Evolutionary conservation across 345 rosid genomes (phyloP), one percentile per base, ranked within the genome.

Genomic region (Odontarrhena argentea): DNA sequence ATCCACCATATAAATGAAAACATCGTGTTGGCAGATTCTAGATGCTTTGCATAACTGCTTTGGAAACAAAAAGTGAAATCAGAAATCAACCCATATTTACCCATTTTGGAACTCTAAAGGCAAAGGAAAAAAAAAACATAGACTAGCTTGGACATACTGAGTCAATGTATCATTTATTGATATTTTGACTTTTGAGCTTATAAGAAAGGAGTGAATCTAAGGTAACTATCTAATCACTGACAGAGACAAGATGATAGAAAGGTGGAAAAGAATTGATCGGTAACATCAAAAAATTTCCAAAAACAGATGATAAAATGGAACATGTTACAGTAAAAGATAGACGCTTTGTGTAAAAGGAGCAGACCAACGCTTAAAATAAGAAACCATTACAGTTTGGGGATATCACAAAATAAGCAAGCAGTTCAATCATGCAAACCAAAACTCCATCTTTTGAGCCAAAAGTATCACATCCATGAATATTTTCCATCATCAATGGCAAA

Each of bases 1-100:
- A 91, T 88, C 99, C 99, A 94, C 99, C 99, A 94, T 63, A 94
- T 75, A 80, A 94, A 94, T 1, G 97, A 94, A 70, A 94, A 87
- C 91, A 94, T 85, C n/a, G 99, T 91, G 71, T 91, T 94, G 36
- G 96, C 97, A 55, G 99, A 88, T 75, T 88, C 99, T 74, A 94
- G 79, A 78, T 94, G 92, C 83, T 94, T 94, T 2, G 96, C 88
- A 60, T 82, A 79, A 65, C 86, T 88, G 76, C 82, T 58, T 82
- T 45, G 49, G 67, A 32, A 22, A 69, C 26, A 30, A 10, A 7
- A 53, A 54, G 65, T 12, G 9, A 44, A 28, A 46, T 44, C 46
- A 58, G 40, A 69, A 28, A 69, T 28, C 49, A 63, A 53, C 10
- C 14, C 8, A 45, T 14, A 32, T 30, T 18, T 30, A 52, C 46